Conservation (phyloP, 345 rosid genomes). For the Moricandia arvensis region DNA sequence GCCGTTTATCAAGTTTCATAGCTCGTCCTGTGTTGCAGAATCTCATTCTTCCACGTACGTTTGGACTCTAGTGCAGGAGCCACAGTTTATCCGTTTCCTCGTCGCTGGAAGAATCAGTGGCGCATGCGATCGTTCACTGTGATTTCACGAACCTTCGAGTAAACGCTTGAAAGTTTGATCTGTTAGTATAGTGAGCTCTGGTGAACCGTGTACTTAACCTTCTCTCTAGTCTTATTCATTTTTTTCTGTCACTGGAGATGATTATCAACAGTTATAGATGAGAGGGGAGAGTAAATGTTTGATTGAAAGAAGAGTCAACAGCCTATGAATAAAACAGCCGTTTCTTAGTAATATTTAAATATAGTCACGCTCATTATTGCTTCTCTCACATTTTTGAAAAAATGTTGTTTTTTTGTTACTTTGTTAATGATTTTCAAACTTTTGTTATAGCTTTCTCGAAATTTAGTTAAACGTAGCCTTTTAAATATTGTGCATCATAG, state of each 20-base stretch:
- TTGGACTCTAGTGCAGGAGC: constrained; percentile 39
- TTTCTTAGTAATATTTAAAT: too few species aligned
- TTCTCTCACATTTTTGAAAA: too few species aligned
- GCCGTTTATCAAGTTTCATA: background rate
- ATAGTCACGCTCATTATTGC: too few species aligned
- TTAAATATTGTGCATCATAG: too few species aligned
- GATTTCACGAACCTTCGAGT: constrained; percentile 48
- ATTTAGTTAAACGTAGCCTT: too few species aligned
- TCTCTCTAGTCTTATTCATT: too few species aligned
- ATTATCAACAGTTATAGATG: too few species aligned
- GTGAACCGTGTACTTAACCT: constrained; percentile 42
- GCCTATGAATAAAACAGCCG: constrained; percentile 23
- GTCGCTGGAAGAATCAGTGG: constrained; percentile 75
- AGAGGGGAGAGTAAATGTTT: background rate
- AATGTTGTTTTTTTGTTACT: too few species aligned
- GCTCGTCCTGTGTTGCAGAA: constrained; percentile 16
- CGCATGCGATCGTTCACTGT: constrained; percentile 61
- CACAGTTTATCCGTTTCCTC: constrained; percentile 19
- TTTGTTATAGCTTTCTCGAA: too few species aligned
- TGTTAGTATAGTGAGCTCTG: constrained; percentile 21
- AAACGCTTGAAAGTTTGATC: constrained; percentile 2
- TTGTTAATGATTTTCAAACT: too few species aligned
- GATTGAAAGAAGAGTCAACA: constrained; percentile 39
- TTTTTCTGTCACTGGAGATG: too few species aligned
- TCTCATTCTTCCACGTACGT: constrained; percentile 56